Conservation (phyloP, 1,284 basidiomycete species). For the Volvariella volvacea region DNA sequence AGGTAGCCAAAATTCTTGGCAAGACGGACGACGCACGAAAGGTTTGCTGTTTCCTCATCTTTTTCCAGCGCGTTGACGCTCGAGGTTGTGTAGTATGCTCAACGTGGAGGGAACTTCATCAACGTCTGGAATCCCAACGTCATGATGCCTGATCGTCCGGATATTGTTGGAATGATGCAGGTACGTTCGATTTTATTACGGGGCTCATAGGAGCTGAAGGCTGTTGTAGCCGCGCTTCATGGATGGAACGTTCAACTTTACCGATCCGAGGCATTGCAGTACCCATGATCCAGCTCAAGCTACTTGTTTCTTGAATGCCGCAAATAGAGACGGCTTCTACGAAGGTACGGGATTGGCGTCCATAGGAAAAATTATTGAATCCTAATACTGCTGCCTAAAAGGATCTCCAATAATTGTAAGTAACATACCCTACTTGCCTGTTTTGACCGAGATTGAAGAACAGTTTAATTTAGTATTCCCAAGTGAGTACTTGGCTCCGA, state of each 20-base stretch:
- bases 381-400: constrained; percentile 8
- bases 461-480: constrained; percentile 32
- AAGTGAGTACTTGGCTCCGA: constrained; percentile 23
- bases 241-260: constrained; percentile 57
- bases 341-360: constrained; percentile 27
- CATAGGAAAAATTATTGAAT: not conserved
- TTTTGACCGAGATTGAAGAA: not conserved
- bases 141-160: constrained; percentile 39
- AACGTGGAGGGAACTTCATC: constrained; percentile 49
- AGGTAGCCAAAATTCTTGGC: constrained; percentile 50
- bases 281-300: constrained; percentile 48
- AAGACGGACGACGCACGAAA: constrained; percentile 40
- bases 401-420: constrained; percentile 52
- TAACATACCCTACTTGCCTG: constrained; percentile 6
- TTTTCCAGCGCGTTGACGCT: not conserved
- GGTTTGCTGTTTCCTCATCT: constrained; percentile 19
- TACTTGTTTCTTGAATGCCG: constrained; percentile 56
- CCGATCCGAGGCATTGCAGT: constrained; percentile 62
- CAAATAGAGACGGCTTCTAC: constrained; percentile 56
- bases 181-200: constrained; percentile 19
- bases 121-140: constrained; percentile 55
- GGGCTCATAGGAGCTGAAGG: constrained; percentile 2
- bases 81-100: constrained; percentile 35
- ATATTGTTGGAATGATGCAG: constrained; percentile 48
- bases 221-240: constrained; percentile 42